Base-by-base conservation (phyloP, 805 yeast species). In the Kuraishia ogatae region DNA sequence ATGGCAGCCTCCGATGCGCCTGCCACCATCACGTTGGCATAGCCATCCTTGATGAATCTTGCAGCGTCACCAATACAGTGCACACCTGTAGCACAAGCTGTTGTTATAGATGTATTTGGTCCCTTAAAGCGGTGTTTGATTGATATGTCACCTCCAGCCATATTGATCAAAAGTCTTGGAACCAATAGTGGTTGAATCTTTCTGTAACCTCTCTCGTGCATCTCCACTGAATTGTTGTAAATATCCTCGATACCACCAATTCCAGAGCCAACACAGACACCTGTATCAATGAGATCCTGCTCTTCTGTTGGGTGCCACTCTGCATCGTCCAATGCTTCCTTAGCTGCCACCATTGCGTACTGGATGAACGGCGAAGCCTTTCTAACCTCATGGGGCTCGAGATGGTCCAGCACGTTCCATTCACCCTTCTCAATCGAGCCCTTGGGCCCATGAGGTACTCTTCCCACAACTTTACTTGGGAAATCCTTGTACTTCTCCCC, bases 11-110 rank as follows among this genome's bases (percentile, higher is more conserved):
- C 99, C 2, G 96, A 74, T 1, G 97, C 96, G n/a, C 99, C 99
- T 8, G 96, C 94, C 10, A 94, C 76, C 83, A 92, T 88, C 2
- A 86, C 89, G 60, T 91, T 85, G 11, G 93, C 89, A 71, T 87
- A 86, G 2, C 89, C 96, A 55, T 84, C 83, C 57, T 77, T 72
- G 56, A 94, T 89, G 62, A 92, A 85, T 62, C 92, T 81, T 60
- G 77, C 80, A 0, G 97, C 97, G 66, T 94, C 99, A 2, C 98
- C 98, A 51, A 94, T 85, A 0, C 97, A 80, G 64, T 94, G 96
- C 28, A 87, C 80, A 0, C 99, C 99, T 0, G 99, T 91, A 2
- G 99, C 96, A 73, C 99, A 94, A 0, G 99, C 99, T 0, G 98
- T 91, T 1, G 96, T 81, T 0, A 84, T 94, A 0, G 96, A 75